Conservation (phyloP, 331 rosid genomes). For the Acacia pycnantha region DNA sequence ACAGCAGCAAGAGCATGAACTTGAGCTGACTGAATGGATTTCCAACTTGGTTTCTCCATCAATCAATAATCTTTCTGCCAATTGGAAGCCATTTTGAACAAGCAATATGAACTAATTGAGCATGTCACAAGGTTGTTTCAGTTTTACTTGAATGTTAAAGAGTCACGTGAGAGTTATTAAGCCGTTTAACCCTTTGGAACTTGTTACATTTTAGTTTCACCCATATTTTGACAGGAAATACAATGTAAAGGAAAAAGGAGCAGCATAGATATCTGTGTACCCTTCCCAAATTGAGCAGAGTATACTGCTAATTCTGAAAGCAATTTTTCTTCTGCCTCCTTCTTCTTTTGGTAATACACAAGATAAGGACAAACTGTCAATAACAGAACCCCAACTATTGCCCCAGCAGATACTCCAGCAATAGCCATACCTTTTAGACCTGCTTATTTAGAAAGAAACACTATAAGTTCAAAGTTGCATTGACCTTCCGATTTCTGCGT, state of each 20-base stretch:
- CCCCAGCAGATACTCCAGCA: no score
- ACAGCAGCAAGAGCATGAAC: neutral
- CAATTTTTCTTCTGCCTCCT: conserved; percentile 24
- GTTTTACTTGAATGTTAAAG: neutral
- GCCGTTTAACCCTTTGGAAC: neutral
- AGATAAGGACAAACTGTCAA: conserved; percentile 42
- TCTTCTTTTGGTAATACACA: conserved; percentile 39
- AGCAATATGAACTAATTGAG: no score
- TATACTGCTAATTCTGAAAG: neutral
- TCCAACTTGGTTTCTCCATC: no score
- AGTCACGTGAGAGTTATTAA: neutral
- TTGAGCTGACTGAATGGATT: neutral
- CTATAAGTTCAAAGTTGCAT: no score
- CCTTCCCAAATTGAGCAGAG: neutral
- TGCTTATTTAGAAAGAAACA: no score
- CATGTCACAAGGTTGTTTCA: neutral
- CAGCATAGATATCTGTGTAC: conserved; percentile 30
- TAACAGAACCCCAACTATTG: conserved; percentile 28
- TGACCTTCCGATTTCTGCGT: no score
- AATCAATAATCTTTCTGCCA: no score
- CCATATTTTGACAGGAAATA: neutral
- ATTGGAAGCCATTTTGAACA: no score
- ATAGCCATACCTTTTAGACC: no score
- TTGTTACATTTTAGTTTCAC: neutral
- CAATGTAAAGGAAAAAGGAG: neutral